Evolutionary conservation across 345 rosid genomes (phyloP), one percentile per base, ranked within the genome.

Genomic region (Eucalyptus erythrocorys): DNA sequence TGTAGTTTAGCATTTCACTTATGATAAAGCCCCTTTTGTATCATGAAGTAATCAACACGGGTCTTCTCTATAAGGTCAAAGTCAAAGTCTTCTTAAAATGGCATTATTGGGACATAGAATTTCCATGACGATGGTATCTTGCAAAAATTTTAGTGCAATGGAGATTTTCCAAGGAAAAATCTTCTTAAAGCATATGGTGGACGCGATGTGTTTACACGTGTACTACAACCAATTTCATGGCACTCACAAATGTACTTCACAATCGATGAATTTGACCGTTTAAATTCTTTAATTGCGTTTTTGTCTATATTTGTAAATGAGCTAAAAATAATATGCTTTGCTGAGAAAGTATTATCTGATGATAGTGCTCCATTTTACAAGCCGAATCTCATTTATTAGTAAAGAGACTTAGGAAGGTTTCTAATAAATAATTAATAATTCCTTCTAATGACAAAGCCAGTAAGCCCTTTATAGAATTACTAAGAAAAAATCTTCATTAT

Each of bases 251-350:
- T 50, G 1, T 16, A 50, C 53, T 50, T 50, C 0, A 50, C 1
- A 50, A 50, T n/a, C 4, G 11, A 64, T 0, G 0, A n/a, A 14
- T 14, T 64, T 4, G 40, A 14, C 5, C 0, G 2, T 2, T 21
- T 21, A 59, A 27, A 27, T 59, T 27, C 5, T 59, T 61, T 61
- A 27, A 27, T 30, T 61, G 17, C 68, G 1, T 10, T 10, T 13
- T 61, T 3, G 2, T 27, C 3, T 0, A 3, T 61, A 30, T 8
- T 32, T 66, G 37, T 30, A 13, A 64, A 14, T 64, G 21, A n/a
- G 22, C 79, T 8, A 12, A 2, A 59, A 59, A 27, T 26, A 59
- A 61, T 12, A 26, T 0, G n/a, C 6, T 57, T 57, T 26, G 64
- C 10, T 1, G 4, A 13, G 16, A 61, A 30, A 61, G 34, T 27